phyloP scores from a whole-genome alignment of 176 grass and related monocot species.

The Musa schizocarpa region DNA sequence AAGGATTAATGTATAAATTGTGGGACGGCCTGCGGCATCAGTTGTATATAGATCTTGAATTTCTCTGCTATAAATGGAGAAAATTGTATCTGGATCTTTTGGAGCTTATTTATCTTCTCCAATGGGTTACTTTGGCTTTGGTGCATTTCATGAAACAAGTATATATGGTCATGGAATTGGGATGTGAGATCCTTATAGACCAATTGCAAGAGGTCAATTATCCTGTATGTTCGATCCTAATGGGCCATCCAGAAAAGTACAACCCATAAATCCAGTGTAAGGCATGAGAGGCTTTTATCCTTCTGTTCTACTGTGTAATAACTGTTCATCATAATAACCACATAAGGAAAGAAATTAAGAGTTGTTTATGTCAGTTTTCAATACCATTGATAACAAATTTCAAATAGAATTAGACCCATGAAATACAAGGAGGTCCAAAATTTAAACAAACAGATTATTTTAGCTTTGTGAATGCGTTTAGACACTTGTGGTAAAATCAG shows the following conservation, averaged over 20 bases:
- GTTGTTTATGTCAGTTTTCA: not conserved
- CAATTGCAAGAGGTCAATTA: not conserved
- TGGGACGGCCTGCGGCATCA: no score
- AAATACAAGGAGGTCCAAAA: not conserved
- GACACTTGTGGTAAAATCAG: not conserved
- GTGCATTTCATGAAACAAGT: no score
- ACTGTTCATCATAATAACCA: not conserved
- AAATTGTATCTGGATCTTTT: no score
- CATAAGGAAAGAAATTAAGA: not conserved
- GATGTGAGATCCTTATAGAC: not conserved
- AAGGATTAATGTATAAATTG: no score
- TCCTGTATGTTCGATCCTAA: not conserved
- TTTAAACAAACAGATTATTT: no score
- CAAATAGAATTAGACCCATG: not conserved
- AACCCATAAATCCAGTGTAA: not conserved
- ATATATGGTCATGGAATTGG: not conserved
- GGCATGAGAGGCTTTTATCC: not conserved
- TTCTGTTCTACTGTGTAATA: not conserved
- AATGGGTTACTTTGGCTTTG: no score
- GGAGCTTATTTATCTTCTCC: no score
- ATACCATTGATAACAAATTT: not conserved
- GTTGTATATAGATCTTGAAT: no score
- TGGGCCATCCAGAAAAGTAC: not conserved
- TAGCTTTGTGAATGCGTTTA: not conserved
- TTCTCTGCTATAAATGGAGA: no score